A percentile compares a stretch with the other conserved stretches of the same genome.
phyloP scores from a whole-genome alignment of 2,329 filamentous ascomycete genomes.

The Hymenoscyphus fructigenus region DNA sequence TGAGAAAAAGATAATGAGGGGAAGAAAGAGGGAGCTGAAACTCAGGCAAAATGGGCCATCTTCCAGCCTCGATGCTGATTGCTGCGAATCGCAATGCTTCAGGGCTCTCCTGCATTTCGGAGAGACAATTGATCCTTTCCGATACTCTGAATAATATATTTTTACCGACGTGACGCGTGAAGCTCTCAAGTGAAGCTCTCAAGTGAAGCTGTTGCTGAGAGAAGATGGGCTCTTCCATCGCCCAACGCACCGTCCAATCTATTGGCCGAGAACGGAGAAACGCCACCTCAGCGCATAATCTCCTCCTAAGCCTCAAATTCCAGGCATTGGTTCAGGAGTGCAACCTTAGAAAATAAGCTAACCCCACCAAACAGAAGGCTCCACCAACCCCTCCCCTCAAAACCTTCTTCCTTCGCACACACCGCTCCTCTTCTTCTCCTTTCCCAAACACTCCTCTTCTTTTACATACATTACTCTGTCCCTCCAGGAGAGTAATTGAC shows the following conservation, averaged over 20 bases:
- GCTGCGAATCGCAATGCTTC: background rate
- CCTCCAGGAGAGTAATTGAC: conserved; percentile 13
- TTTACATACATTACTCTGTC: conserved; percentile 10
- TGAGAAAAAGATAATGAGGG: background rate
- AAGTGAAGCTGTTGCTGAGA: background rate
- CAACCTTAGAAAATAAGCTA: background rate
- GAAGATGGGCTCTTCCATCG: background rate
- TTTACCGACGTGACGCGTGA: background rate
- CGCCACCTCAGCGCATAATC: background rate
- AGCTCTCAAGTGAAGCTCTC: background rate
- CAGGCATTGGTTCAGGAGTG: background rate
- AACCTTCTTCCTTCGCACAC: conserved; percentile 8
- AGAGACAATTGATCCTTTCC: background rate
- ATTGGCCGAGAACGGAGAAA: conserved; percentile 1
- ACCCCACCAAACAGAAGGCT: background rate
- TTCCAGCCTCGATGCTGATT: background rate
- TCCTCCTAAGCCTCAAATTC: background rate
- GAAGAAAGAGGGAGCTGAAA: background rate
- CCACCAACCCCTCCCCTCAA: conserved; percentile 17
- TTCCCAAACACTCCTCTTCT: conserved; percentile 18
- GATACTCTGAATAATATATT: background rate
- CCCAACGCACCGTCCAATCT: background rate
- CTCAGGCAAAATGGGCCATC: conserved; percentile 1
- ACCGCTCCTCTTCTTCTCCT: conserved; percentile 17
- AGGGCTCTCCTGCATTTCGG: background rate